These are phyloP conservation scores for Sanghuangporus sanghuang DNA, from an alignment of 1,284 basidiomycete species.

Conservation along the genomic window DNA sequence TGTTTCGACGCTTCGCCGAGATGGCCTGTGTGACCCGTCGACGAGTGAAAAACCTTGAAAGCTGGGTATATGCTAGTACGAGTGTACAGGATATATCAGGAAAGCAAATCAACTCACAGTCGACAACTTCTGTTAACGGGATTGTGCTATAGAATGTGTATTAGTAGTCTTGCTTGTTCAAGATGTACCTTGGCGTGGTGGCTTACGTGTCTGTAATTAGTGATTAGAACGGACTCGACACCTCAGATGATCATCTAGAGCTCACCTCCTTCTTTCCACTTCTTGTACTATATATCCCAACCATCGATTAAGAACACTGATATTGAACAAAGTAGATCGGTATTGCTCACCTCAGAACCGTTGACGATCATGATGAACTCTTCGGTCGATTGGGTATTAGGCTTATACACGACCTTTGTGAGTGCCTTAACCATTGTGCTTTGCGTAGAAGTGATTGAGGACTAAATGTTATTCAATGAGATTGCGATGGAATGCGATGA, in stretches of 20 bases:
- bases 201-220: slow-evolving; percentile 59
- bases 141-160: slow-evolving; percentile 43
- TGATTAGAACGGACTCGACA: slow-evolving; percentile 24
- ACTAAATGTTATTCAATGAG: slow-evolving; percentile 1
- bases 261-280: slow-evolving; percentile 75
- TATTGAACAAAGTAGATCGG: slow-evolving; percentile 7
- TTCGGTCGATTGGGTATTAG: slow-evolving; percentile 61
- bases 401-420: slow-evolving; percentile 74
- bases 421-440: slow-evolving; percentile 44
- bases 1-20: slow-evolving; percentile 70
- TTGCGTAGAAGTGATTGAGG: slow-evolving; percentile 9
- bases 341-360: slow-evolving; percentile 48
- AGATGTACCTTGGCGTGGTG: not conserved
- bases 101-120: slow-evolving; percentile 48
- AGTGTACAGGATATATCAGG: not conserved
- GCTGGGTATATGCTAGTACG: slow-evolving; percentile 27
- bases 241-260: slow-evolving; percentile 18
- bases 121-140: slow-evolving; percentile 64
- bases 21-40: slow-evolving; percentile 67
- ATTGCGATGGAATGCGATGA: not conserved
- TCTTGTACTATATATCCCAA: slow-evolving; percentile 50
- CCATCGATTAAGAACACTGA: slow-evolving; percentile 18
- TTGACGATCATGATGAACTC: slow-evolving; percentile 69
- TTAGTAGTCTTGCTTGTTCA: slow-evolving; percentile 14
- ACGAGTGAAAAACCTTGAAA: slow-evolving; percentile 47